Evolutionary conservation across 805 yeast genomes (phyloP).

Genomic region (Wickerhamiella hasegawae): DNA sequence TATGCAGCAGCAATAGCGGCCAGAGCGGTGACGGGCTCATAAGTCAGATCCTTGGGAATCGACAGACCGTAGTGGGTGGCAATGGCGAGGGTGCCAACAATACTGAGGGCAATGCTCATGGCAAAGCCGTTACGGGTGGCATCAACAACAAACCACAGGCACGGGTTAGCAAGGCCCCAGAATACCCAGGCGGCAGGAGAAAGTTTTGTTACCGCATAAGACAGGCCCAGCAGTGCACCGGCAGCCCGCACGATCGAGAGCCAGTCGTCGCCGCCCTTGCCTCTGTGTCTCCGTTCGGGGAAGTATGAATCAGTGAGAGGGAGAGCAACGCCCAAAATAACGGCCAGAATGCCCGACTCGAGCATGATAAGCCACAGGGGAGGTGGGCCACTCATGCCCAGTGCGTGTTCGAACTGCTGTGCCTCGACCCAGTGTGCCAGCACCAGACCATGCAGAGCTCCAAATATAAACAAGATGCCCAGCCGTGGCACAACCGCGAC

Average conservation of each 20-base stretch:
- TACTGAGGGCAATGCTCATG: slow-evolving; percentile 19
- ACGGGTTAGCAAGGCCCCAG: slow-evolving; percentile 25
- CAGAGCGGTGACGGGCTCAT: slow-evolving; percentile 11
- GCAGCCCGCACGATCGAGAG: slow-evolving; percentile 23
- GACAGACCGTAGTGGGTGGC: slow-evolving; percentile 2
- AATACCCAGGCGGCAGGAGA: slow-evolving; percentile 22
- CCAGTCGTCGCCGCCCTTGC: slow-evolving; percentile 18
- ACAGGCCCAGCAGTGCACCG: slow-evolving; percentile 25
- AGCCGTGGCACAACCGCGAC: not conserved
- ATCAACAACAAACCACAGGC: slow-evolving; percentile 26
- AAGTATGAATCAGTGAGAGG: slow-evolving; percentile 16
- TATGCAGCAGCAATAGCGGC: slow-evolving; percentile 13
- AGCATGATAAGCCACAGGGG: slow-evolving; percentile 12
- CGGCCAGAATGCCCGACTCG: slow-evolving; percentile 18
- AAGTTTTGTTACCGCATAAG: slow-evolving; percentile 25
- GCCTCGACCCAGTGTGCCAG: not conserved
- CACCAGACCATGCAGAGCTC: not conserved
- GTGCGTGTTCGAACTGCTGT: not conserved
- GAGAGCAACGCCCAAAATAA: slow-evolving; percentile 16
- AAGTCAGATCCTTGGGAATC: slow-evolving; percentile 13
- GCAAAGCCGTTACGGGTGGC: slow-evolving; percentile 23
- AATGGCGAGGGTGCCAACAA: slow-evolving; percentile 19
- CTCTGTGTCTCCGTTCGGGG: slow-evolving; percentile 13
- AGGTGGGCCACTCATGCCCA: slow-evolving; percentile 7
- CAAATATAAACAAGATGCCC: not conserved